phyloP scores from a whole-genome alignment of 768 basidiomycete genomes.

The Suillus fuscotomentosus region DNA sequence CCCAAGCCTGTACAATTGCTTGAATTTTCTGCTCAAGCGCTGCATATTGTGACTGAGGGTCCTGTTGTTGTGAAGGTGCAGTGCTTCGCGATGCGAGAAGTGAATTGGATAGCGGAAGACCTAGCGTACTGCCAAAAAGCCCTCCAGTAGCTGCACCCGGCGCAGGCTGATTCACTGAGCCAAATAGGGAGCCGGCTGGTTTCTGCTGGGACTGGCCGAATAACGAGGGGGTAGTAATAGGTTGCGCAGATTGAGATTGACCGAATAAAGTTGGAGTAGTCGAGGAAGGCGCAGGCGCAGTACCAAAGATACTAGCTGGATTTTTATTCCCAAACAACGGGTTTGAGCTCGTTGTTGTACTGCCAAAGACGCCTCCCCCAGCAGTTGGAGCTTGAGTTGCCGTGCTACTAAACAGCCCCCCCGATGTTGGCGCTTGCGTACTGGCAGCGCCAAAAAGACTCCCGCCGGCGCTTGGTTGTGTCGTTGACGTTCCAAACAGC shows the following conservation, averaged over 20 bases:
- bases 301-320: constrained; percentile 26
- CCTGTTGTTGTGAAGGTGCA: constrained; percentile 45
- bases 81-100: constrained; percentile 39
- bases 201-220: constrained; percentile 22
- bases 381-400: constrained; percentile 17
- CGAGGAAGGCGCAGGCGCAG: constrained; percentile 14
- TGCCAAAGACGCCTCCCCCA: constrained; percentile 27
- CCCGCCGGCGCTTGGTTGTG: constrained; percentile 7
- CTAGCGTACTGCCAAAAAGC: constrained; percentile 36
- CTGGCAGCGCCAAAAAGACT: constrained; percentile 19
- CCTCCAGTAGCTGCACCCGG: constrained; percentile 21
- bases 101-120: constrained; percentile 33
- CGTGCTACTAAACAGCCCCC: constrained; percentile 29
- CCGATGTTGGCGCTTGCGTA: constrained; percentile 15
- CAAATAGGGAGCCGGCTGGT: constrained; percentile 29
- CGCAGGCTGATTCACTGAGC: constrained; percentile 24
- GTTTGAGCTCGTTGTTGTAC: constrained; percentile 21
- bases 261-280: constrained; percentile 32
- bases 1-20: constrained; percentile 67
- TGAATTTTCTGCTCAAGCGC: constrained; percentile 61
- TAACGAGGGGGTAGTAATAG: constrained; percentile 11
- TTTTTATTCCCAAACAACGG: constrained; percentile 37
- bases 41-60: constrained; percentile 58
- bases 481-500: constrained; percentile 14
- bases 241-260: constrained; percentile 17